Evolutionary conservation across 176 grass and related monocot genomes (phyloP).

Genomic region (Cymbopogon citratus): DNA sequence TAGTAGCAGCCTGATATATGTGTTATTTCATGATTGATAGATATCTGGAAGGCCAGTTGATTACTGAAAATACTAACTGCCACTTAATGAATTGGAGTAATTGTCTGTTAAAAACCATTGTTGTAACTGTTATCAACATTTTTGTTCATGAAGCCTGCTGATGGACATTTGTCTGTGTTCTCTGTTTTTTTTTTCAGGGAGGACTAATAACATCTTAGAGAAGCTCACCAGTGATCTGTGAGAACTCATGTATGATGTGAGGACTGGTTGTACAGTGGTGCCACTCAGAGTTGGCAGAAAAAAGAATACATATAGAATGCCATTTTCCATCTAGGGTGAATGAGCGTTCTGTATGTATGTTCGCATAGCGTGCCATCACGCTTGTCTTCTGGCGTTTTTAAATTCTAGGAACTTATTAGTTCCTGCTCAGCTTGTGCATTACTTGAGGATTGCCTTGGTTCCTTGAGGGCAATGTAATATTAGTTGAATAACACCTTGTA

Average conservation of each 20-base stretch:
- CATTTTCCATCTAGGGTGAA: conserved; percentile 10
- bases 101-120: background rate
- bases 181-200: conserved; percentile 32
- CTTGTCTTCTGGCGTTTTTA: conserved; percentile 14
- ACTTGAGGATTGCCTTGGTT: conserved; percentile 10
- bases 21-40: background rate
- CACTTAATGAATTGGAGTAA: background rate
- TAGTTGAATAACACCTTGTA: conserved; percentile 30
- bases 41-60: background rate
- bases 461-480: conserved; percentile 14
- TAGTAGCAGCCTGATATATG: background rate
- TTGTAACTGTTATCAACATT: background rate
- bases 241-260: conserved; percentile 2
- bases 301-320: background rate
- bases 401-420: conserved; percentile 17
- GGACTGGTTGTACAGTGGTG: conserved; percentile 32
- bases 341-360: conserved; percentile 24
- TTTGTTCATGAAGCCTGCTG: background rate
- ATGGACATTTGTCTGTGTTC: background rate
- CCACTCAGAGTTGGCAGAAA: conserved; percentile 8
- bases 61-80: background rate
- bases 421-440: conserved; percentile 23
- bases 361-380: conserved; percentile 2
- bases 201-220: conserved; percentile 25
- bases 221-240: background rate